Percentiles rank a stretch among this genome's conserved stretches.
Conservation (phyloP, 192 early-diverging fungal genomes). For the Gigaspora rosea region DNA sequence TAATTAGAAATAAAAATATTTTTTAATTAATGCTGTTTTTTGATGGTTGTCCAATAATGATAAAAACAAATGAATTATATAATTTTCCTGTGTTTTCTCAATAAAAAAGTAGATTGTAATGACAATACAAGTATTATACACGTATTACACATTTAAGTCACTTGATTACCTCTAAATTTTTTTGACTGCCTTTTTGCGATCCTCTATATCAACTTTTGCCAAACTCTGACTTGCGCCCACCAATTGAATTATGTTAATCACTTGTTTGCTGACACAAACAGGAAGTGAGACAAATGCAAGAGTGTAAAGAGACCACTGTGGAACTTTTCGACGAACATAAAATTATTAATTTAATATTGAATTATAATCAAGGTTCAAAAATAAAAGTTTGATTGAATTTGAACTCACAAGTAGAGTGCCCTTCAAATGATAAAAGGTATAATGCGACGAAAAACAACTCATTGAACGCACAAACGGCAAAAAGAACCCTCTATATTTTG, state of each 20-base stretch:
- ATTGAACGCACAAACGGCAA: conserved; percentile 89
- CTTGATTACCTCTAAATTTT: neutral
- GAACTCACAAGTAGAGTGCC: conserved; percentile 36
- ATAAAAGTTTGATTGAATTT: conserved; percentile 9
- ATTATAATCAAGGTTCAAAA: neutral
- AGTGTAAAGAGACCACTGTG: neutral
- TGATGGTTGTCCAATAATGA: too few relatives aligned
- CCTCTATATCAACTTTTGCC: conserved; percentile 68
- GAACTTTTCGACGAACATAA: neutral
- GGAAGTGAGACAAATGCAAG: conserved; percentile 58
- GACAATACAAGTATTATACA: neutral
- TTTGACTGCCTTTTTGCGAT: conserved; percentile 35
- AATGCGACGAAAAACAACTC: conserved; percentile 90
- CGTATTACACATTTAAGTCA: neutral
- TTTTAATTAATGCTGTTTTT: too few relatives aligned
- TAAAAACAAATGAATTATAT: too few relatives aligned
- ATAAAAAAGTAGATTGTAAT: too few relatives aligned
- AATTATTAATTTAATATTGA: neutral
- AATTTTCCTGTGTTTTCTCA: too few relatives aligned
- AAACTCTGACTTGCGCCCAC: conserved; percentile 80
- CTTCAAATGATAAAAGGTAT: conserved; percentile 66
- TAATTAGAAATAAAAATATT: too few relatives aligned
- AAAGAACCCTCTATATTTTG: conserved; percentile 69
- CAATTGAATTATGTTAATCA: conserved; percentile 93
- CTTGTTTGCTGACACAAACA: conserved; percentile 85